Evolutionary conservation across 371 early-diverging fungal species (phyloP), one percentile per base, ranked within the genome.

Genomic region (Dichotomocladium elegans): DNA sequence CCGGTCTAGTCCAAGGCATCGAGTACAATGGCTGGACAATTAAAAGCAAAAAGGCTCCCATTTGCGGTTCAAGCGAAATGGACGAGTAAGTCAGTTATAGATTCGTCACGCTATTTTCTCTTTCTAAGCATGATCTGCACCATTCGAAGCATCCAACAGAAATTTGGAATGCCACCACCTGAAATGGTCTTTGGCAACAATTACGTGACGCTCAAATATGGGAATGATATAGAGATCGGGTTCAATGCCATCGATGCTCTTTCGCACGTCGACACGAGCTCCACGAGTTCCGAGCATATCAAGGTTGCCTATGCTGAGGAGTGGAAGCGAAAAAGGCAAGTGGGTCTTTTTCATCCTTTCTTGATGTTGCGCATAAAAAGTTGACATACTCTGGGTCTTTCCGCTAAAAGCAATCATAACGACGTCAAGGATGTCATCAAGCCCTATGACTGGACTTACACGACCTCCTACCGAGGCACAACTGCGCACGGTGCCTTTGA

Each of bases 111-210:
- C 25, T 21, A 3, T 15, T 10, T 3, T 19, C 25, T 47, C 15
- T 31, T 11, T 3, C 21, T n/a, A n/a, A n/a, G n/a, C n/a, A n/a
- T n/a, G n/a, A n/a, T n/a, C n/a, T n/a, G n/a, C n/a, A n/a, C n/a
- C n/a, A n/a, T n/a, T n/a, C 7, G 48, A 31, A 85, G 85, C 33
- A 65, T 79, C 11, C 72, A 79, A 48, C 77, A 80, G 47, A 78
- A 76, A 10, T 66, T 91, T 43, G 83, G 82, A 1, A 78, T 93
- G 47, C 90, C 90, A 27, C 77, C 88, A 15, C 95, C 96, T n/a
- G 94, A 94, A 68, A 94, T 94, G 96, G 87, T 92, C 30, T 96
- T 96, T 83, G 94, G 94, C 31, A 84, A 86, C 66, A 94, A 91
- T 69, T 66, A 68, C 50, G 72, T 91, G 19, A 63, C 62, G 4